Base-by-base conservation (phyloP, 2,329 filamentous ascomycete species). In the Diplodia seriata region DNA sequence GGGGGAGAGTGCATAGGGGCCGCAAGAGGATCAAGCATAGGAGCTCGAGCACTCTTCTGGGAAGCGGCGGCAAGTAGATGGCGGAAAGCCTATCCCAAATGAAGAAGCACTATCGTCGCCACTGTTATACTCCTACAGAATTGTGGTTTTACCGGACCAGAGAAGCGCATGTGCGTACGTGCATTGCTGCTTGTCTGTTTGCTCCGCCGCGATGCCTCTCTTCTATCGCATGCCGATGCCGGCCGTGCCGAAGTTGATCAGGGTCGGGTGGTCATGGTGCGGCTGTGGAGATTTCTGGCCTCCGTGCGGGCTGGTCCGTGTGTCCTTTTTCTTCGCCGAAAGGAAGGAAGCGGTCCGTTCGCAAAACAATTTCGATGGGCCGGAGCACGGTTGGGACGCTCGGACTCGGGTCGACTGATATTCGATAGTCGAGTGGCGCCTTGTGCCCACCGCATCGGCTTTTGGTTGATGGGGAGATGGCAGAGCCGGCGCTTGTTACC, bases 351-450 rank as follows among this genome's bases (percentile, higher is more conserved):
- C 43, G 43, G 43, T 47, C 43, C 43, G 43, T 47, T 47, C 43
- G n/a, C 43, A 47, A 20, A 33, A 33, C n/a, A 47, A 29, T 43
- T 29, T 33, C 18, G 36, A 26, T 29, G 56, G 55, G 36, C 36
- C 54, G 54, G 20, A 38, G 33, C 33, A 38, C 33, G 54, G 36
- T 56, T 20, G 33, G 36, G 12, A 23, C 31, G 57, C 57, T 62
- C 29, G 43, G 57, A 33, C 57, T 40, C 23, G 23, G 23, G 57
- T 62, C 26, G 57, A 49, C 47, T 49, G 57, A 62, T 62, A 62
- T 62, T 49, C 40, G 57, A 62, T 62, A 62, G 26, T 62, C 57
- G 57, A 62, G 26, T 11, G 43, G 43, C 43, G 43, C n/a, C 18
- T 47, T 18, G 57, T 20, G 56, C 23, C 33, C 26, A 57, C 18